Evolutionary conservation across 305 asterid species (phyloP).

Genomic region (Fraxinus paxiana): DNA sequence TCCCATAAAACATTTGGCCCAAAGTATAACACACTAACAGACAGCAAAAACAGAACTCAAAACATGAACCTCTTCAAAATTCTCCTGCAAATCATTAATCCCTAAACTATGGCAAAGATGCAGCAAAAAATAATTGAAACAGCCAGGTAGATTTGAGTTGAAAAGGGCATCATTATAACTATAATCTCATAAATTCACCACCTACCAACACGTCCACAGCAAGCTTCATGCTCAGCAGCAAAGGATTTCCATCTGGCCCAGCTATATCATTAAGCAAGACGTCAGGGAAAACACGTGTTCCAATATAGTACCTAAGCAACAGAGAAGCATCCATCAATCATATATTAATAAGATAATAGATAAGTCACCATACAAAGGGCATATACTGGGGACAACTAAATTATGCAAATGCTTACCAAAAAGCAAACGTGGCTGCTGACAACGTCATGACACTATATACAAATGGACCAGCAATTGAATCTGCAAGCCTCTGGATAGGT

Average conservation of each 20-base stretch:
- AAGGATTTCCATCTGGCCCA: constrained; percentile 94
- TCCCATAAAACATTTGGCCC: background rate
- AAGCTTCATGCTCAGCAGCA: constrained; percentile 91
- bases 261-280: constrained; percentile 93
- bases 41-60: background rate
- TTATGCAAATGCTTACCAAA: constrained; percentile 56
- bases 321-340: constrained; percentile 26
- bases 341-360: constrained; percentile 6
- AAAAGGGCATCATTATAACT: constrained; percentile 2
- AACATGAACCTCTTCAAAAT: background rate
- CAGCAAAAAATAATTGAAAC: background rate
- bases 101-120: background rate
- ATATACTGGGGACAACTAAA: constrained; percentile 16
- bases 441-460: constrained; percentile 89
- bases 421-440: constrained; percentile 91
- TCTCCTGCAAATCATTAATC: background rate
- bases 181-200: constrained; percentile 20
- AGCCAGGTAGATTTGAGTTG: constrained; percentile 2
- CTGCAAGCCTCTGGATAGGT: constrained; percentile 98
- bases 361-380: constrained; percentile 10
- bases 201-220: constrained; percentile 96
- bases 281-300: constrained; percentile 72
- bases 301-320: constrained; percentile 70
- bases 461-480: constrained; percentile 96
- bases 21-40: background rate